Evolutionary conservation across 1,284 basidiomycete species (phyloP), one percentile per base, ranked within the genome.

Genomic region (Leccinum solheimii): DNA sequence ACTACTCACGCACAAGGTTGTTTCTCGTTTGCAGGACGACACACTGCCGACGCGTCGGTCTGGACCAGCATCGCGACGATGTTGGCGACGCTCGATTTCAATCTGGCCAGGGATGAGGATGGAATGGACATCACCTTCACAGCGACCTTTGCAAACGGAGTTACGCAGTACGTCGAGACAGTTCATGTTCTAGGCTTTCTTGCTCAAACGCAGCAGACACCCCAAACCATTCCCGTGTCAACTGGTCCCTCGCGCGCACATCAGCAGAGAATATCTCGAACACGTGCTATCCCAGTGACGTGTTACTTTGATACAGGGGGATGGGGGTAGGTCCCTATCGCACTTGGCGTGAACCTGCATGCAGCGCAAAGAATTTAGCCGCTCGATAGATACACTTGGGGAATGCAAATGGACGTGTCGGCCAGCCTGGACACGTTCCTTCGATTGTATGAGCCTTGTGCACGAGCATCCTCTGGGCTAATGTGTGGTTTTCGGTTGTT

Each of bases 61-160:
- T 71, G 68, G 68, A 61, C 50, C n/a, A 49, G 52, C 2, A 60
- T 69, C 3, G 69, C 14, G 19, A 64, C 62, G 5, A 66, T 71
- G 59, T 50, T 70, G 1, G 64, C 66, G 6, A 68, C 62, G 5
- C 63, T 68, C 11, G 51, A 68, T n/a, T 63, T 67, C 26, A 32
- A 56, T 38, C 19, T 34, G 5, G 61, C 64, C 8, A 67, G 30
- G 27, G 68, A 69, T n/a, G 49, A 43, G 2, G n/a, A 66, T 21
- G 68, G 68, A 2, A 53, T 61, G 0, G 61, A 68, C 5, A 45
- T 68, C 36, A 10, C 5, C 5, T 62, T 66, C 26, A 55, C 57
- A 50, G 48, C 60, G 4, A 59, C 40, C 5, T 67, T 62, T 38
- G 45, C 45, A 13, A 67, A n/a, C 11, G 58, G 64, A 11, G 0